Conservation (phyloP, 495 filamentous ascomycete genomes). For the Poronia punctata region DNA sequence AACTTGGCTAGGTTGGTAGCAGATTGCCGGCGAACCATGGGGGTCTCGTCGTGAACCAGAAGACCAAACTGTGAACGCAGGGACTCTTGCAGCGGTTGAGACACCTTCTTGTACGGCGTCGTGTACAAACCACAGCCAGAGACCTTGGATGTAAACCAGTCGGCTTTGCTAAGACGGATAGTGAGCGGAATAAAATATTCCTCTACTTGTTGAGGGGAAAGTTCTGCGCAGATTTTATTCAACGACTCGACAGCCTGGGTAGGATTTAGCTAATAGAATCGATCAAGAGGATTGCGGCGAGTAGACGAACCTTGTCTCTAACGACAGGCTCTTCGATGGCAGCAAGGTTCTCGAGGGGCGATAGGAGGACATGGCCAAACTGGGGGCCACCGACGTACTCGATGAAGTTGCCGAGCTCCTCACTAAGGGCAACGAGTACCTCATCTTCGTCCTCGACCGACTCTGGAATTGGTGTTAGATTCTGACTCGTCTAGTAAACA, state of each 20-base stretch:
- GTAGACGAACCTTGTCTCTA: conserved; percentile 72
- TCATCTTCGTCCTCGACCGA: conserved; percentile 99
- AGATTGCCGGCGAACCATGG: conserved; percentile 95
- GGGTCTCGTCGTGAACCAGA: conserved; percentile 95
- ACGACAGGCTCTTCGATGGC: conserved; percentile 98
- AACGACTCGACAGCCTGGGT: conserved; percentile 90
- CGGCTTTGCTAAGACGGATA: conserved; percentile 92
- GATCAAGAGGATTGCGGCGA: not conserved
- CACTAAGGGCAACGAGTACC: conserved; percentile 91
- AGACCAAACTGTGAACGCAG: conserved; percentile 84
- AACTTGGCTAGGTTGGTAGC: conserved; percentile 97
- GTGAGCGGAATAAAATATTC: conserved; percentile 93
- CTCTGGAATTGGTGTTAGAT: conserved; percentile 49
- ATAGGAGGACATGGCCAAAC: conserved; percentile 91
- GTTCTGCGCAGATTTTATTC: conserved; percentile 93
- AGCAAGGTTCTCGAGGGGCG: conserved; percentile 93
- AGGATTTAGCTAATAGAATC: conserved; percentile 8
- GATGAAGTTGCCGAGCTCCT: conserved; percentile 91
- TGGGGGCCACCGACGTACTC: conserved; percentile 95
- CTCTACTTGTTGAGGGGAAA: conserved; percentile 88
- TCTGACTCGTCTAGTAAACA: conserved; percentile 11
- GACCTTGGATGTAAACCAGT: conserved; percentile 99
- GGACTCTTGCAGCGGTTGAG: conserved; percentile 73
- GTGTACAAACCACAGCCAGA: conserved; percentile 94
- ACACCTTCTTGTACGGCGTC: conserved; percentile 82